Evolutionary conservation across 257 asterid genomes (phyloP).

Genomic region (Coffea canephora): DNA sequence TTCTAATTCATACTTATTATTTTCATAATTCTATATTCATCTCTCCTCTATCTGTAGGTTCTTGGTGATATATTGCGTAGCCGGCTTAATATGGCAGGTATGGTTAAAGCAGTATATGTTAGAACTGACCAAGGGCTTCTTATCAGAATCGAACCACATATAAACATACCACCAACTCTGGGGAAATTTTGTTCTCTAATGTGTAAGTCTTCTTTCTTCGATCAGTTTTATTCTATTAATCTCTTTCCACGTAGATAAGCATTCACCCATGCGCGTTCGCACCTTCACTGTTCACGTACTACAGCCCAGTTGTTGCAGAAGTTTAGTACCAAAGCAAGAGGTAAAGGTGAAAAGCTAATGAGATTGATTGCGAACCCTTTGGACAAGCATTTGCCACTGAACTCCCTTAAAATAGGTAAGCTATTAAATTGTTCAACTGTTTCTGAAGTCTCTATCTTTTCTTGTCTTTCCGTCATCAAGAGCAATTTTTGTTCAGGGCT

Average conservation of each 20-base stretch:
- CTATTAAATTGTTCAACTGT: background rate
- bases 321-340: conserved; percentile 50
- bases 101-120: conserved; percentile 1
- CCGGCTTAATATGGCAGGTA: conserved; percentile 8
- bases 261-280: background rate
- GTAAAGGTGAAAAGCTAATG: conserved; percentile 50
- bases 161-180: conserved; percentile 4
- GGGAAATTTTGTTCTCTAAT: conserved; percentile 7
- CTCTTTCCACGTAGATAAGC: too few species aligned
- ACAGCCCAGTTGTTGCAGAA: conserved; percentile 34
- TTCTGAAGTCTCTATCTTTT: background rate
- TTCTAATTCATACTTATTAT: background rate
- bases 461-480: background rate
- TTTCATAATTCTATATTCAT: background rate
- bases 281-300: background rate
- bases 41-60: background rate
- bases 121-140: conserved; percentile 12
- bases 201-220: conserved; percentile 1
- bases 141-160: conserved; percentile 6
- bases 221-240: background rate
- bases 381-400: conserved; percentile 52
- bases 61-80: background rate
- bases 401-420: conserved; percentile 30
- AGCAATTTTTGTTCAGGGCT: conserved; percentile 36
- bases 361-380: conserved; percentile 59